Conservation (phyloP, 148 eudicot species). For the Dianthus caryophyllus region DNA sequence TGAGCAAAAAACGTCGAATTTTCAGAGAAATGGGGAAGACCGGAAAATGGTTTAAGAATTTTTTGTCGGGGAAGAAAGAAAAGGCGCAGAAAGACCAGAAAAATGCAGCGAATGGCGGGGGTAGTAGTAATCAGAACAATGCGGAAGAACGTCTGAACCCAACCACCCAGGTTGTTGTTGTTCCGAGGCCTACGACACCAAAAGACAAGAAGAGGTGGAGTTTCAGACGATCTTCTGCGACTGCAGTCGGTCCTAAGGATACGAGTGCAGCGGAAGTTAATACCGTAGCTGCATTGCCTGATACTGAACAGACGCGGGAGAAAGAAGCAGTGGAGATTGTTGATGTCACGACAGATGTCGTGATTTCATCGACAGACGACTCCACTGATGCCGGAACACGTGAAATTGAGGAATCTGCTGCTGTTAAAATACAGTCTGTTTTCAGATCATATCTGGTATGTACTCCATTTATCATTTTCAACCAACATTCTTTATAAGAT, state of each 20-base stretch:
- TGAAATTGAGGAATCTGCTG: slow-evolving; percentile 49
- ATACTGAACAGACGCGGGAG: slow-evolving; percentile 32
- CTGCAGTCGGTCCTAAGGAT: slow-evolving; percentile 22
- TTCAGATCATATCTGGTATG: slow-evolving; percentile 78
- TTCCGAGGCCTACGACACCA: slow-evolving; percentile 47
- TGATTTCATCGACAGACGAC: slow-evolving; percentile 24
- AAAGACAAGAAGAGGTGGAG: slow-evolving; percentile 91
- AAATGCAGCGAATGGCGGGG: background rate
- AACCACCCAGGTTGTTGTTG: slow-evolving; percentile 31
- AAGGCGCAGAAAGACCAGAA: slow-evolving; percentile 27
- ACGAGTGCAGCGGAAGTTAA: slow-evolving; percentile 3
- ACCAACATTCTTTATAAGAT: too few relatives aligned
- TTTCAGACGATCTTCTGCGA: slow-evolving; percentile 69
- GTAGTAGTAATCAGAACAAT: slow-evolving; percentile 6
- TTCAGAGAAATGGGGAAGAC: slow-evolving; percentile 68
- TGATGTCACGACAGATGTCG: slow-evolving; percentile 36
- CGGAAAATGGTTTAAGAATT: slow-evolving; percentile 65
- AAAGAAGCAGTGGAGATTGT: slow-evolving; percentile 42
- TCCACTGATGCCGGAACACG: slow-evolving; percentile 17
- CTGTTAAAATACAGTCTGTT: slow-evolving; percentile 68
- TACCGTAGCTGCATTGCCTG: slow-evolving; percentile 11
- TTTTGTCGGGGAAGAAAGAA: slow-evolving; percentile 54
- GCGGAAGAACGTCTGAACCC: slow-evolving; percentile 16
- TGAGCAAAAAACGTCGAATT: background rate
- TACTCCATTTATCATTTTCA: background rate